Base-by-base conservation (phyloP, 1,284 basidiomycete genomes). In the Sanghuangporus baumii region DNA sequence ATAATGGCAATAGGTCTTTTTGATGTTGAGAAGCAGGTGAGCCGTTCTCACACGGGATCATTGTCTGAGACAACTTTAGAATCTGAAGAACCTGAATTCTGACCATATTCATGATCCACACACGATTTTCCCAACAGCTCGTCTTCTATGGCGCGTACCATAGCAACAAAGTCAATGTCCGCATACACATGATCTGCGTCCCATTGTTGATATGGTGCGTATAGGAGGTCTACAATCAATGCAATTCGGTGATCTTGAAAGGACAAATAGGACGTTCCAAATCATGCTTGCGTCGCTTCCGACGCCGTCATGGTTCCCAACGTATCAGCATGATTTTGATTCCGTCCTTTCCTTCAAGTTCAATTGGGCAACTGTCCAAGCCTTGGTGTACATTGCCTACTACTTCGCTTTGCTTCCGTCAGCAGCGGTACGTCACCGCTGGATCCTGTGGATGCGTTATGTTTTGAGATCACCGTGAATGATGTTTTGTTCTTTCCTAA, bases 81-180 rank as follows among this genome's bases (percentile, higher is more conserved):
- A 41, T 40, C 26, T 9, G 11, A 20, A 8, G 40, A 41, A 34
- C 20, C 6, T 38, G 43, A 38, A 23, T 23, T 16, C 1, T 48
- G 5, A 12, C 36, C 23, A 31, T 23, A 16, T 59, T 48, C n/a
- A 52, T 38, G 31, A 16, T 64, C 60, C 40, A 14, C 50, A 14
- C 34, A 51, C 26, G 26, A 20, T 9, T 47, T n/a, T 12, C 34
- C 20, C 43, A n/a, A 46, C 64, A 95, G 91, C 80, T 95, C 70
- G 80, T 87, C 36, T 94, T 94, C 80, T 95, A 95, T 74, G 91
- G 91, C 23, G 88, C 92, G 57, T 96, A 95, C 75, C 93, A 96
- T 74, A 81, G 85, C 26, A 88, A 95, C 73, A 83, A 82, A 40
- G 76, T 86, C 64, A 96, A 96, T 73, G 76, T 95, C 66, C 71